Evolutionary conservation across 208 protist species (phyloP).

Genomic region (Leishmania turanica): DNA sequence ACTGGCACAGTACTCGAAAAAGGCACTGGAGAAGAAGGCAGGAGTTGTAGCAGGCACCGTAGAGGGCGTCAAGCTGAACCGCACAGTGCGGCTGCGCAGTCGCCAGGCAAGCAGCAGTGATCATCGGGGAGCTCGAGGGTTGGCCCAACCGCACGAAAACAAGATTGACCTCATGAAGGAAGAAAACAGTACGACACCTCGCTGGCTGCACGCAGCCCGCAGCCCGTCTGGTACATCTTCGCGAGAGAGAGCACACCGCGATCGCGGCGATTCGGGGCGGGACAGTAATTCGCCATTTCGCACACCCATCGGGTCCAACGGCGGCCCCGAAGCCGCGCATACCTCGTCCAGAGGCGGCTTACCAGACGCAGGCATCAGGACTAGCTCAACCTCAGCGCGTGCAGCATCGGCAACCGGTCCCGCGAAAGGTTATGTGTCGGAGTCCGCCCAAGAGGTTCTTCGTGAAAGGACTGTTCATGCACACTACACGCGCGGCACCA

Average conservation of each 20-base stretch:
- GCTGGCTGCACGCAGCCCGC: background rate
- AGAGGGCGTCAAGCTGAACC: conserved; percentile 64
- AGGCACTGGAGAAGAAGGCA: conserved; percentile 41
- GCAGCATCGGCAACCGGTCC: background rate
- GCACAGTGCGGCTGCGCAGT: conserved; percentile 30
- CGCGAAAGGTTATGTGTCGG: background rate
- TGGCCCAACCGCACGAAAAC: background rate
- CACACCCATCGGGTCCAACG: background rate
- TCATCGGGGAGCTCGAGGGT: background rate
- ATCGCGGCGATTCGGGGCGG: background rate
- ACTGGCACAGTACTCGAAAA: conserved; percentile 66
- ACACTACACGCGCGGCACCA: conserved; percentile 36
- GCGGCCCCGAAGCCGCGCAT: background rate
- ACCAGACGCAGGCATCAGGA: background rate
- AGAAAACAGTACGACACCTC: background rate
- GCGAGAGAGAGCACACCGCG: background rate
- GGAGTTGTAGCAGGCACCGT: conserved; percentile 25
- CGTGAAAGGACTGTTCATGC: conserved; percentile 15
- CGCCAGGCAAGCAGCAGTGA: conserved; percentile 1
- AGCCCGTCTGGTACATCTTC: background rate
- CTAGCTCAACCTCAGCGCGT: background rate
- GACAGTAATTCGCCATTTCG: background rate
- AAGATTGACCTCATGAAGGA: background rate
- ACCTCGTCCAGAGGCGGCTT: background rate
- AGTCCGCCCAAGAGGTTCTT: conserved; percentile 1